A percentile compares a stretch with the other conserved stretches of the same genome.
These are phyloP conservation scores for Populus hybrid DNA, from an alignment of 441 rosid species.

Conservation along the genomic window DNA sequence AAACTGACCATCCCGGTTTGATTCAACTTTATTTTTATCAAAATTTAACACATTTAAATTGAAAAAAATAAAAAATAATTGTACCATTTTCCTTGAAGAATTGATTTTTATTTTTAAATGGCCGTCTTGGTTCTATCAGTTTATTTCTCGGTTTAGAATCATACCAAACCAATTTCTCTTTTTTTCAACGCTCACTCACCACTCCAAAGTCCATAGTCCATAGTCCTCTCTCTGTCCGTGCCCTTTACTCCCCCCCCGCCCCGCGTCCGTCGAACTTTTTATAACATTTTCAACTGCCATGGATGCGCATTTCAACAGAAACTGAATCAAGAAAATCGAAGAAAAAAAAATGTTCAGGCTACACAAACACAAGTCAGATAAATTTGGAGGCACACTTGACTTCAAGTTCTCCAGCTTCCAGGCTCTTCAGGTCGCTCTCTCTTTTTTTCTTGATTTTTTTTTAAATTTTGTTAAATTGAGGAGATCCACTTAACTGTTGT, in stretches of 20 bases:
- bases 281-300: background rate
- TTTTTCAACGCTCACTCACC: background rate
- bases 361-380: slow-evolving; percentile 1
- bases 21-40: too few relatives aligned
- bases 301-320: background rate
- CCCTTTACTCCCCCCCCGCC: background rate
- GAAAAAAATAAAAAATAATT: too few relatives aligned
- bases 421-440: slow-evolving; percentile 3
- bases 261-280: background rate
- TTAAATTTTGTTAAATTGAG: background rate
- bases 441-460: background rate
- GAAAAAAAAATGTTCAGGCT: slow-evolving; percentile 2
- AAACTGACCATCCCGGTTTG: too few relatives aligned
- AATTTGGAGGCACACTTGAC: background rate
- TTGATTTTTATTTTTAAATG: too few relatives aligned
- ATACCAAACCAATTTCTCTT: too few relatives aligned
- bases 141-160: too few relatives aligned
- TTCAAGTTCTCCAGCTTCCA: slow-evolving; percentile 7
- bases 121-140: too few relatives aligned
- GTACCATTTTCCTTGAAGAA: too few relatives aligned
- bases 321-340: background rate
- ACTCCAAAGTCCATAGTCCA: background rate
- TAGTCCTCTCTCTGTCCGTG: background rate
- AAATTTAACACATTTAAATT: too few relatives aligned
- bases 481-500: background rate